phyloP scores from a whole-genome alignment of 2,329 filamentous ascomycete genomes.

The Geoglossum cookeanum region DNA sequence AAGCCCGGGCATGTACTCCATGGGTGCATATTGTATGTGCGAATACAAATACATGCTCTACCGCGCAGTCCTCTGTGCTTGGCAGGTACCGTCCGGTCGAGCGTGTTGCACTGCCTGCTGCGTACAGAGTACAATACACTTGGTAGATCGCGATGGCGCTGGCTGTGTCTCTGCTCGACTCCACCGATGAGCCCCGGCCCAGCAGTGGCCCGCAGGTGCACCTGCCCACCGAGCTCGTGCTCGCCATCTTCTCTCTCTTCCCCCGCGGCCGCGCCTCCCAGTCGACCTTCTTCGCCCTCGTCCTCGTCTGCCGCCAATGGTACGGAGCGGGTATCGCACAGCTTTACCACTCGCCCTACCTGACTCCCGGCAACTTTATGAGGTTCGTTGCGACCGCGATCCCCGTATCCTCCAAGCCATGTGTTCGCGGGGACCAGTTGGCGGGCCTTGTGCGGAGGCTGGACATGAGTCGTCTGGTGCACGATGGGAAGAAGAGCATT shows the following conservation, averaged over 20 bases:
- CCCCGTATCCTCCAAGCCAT: conserved; percentile 24
- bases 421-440: conserved; percentile 28
- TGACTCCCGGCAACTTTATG: conserved; percentile 32
- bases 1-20: no score
- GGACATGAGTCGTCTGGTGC: conserved; percentile 35
- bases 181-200: background rate
- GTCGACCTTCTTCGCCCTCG: conserved; percentile 29
- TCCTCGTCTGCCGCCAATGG: conserved; percentile 35
- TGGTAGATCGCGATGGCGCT: no score
- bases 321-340: conserved; percentile 30
- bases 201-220: conserved; percentile 13
- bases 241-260: conserved; percentile 29
- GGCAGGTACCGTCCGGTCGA: no score
- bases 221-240: conserved; percentile 35
- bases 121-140: no score
- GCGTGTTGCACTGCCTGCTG: no score
- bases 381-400: conserved; percentile 35
- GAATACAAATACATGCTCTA: no score
- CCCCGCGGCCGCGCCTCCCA: conserved; percentile 23
- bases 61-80: no score
- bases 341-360: conserved; percentile 32
- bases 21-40: no score
- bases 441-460: conserved; percentile 32
- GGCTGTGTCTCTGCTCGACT: background rate
- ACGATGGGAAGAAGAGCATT: conserved; percentile 36